Conservation (phyloP, 257 asterid species). For the Przewalskia tangutica region DNA sequence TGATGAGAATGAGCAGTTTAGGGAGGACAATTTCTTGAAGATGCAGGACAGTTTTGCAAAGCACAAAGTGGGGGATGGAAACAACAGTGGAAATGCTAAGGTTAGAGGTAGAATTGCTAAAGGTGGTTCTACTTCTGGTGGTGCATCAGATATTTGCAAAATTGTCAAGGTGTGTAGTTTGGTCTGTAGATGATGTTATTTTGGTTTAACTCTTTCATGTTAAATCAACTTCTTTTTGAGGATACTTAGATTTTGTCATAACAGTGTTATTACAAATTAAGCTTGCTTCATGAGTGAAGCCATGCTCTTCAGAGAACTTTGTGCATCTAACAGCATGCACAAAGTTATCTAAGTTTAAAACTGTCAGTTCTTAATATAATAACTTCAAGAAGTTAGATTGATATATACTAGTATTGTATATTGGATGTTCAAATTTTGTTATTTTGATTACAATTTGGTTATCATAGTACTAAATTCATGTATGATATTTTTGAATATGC, state of each 20-base stretch:
- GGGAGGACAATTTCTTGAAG: constrained; percentile 73
- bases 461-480: background rate
- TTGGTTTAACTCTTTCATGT: background rate
- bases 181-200: background rate
- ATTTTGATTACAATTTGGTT: background rate
- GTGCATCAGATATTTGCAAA: constrained; percentile 82
- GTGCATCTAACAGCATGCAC: background rate
- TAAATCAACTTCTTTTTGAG: background rate
- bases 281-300: constrained; percentile 1
- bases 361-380: background rate
- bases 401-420: background rate
- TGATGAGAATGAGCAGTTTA: constrained; percentile 92
- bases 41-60: constrained; percentile 72
- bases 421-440: background rate
- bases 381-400: background rate
- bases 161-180: constrained; percentile 65
- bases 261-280: background rate
- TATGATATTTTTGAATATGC: background rate
- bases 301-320: background rate
- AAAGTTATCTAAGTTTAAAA: background rate
- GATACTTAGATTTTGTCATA: background rate
- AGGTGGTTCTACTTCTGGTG: constrained; percentile 67
- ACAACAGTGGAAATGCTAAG: constrained; percentile 40
- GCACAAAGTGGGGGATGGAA: constrained; percentile 44
- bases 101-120: constrained; percentile 61